A percentile compares a stretch with the other conserved stretches of the same genome.
phyloP scores from a whole-genome alignment of 2,329 filamentous ascomycete genomes.

The Penicillium sp. region DNA sequence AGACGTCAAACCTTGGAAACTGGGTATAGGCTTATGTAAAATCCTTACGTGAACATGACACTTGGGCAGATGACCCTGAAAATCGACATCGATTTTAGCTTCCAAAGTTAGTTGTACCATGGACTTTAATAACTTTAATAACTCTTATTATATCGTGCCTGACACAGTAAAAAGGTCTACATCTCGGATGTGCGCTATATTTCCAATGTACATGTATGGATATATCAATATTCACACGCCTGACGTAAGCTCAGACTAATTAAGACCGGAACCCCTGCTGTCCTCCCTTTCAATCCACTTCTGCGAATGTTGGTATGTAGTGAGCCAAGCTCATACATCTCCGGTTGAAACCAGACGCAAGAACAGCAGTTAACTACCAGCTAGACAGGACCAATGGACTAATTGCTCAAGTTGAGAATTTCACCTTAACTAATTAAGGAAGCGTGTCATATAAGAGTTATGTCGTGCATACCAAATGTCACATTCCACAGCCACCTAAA shows the following conservation, averaged over 20 bases:
- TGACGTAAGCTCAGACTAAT: neutral
- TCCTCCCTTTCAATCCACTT: neutral
- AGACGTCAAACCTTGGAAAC: too few species aligned
- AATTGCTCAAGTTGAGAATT: neutral
- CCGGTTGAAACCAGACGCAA: neutral
- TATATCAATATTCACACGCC: neutral
- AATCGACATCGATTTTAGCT: neutral
- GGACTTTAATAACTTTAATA: neutral
- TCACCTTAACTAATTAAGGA: neutral
- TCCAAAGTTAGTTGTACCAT: neutral
- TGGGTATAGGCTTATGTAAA: neutral
- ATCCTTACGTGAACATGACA: neutral
- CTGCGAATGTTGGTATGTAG: neutral
- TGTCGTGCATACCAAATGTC: neutral
- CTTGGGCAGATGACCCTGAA: neutral
- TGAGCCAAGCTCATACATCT: neutral
- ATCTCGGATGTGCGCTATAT: neutral
- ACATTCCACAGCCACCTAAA: constrained; percentile 1
- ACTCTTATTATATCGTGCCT: neutral
- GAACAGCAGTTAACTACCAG: neutral
- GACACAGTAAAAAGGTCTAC: neutral
- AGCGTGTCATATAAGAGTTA: neutral
- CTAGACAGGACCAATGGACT: neutral
- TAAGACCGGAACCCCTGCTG: neutral
- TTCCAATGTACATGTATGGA: too few species aligned